Evolutionary conservation across 2,329 filamentous ascomycete genomes (phyloP), one percentile per base, ranked within the genome.

Genomic region (Teratosphaeria zuluensis): DNA sequence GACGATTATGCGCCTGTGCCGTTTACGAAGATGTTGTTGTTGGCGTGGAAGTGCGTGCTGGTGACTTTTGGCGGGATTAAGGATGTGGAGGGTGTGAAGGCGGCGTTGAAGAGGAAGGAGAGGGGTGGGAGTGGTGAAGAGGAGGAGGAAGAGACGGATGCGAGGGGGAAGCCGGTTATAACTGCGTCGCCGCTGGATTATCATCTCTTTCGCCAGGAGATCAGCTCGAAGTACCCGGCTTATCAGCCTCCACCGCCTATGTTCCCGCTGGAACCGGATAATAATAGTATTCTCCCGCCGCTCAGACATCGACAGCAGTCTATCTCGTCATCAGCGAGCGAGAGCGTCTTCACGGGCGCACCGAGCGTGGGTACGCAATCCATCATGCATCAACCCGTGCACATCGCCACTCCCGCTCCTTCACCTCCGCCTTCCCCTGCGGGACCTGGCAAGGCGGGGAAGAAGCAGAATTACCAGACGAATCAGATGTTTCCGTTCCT

Each of bases 381-480:
- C 0, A 97, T 99, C 68, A 81, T 99, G 30, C 86, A 97, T 70
- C 92, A 97, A 69, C 90, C 94, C 5, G 92, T 99, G 5, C 94
- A 99, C 72, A 99, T 99, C 66, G 94, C 94, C n/a, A 99, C 94
- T 1, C 94, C 94, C 0, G 92, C 92, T 0, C 94, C 94, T 1
- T 99, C 94, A 0, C 94, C 94, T 28, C 94, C 94, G 0, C 94
- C 94, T 0, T 96, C 92, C 1, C 94, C 94, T 9, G 87, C 87
- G 35, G 92, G 83, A 0, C 82, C 84, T 2, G 84, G 91, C 30
- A 99, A 97, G 73, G 90, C 89, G 56, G 92, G 88, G 0, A 99
- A 99, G 79, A 99, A 99, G 71, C 94, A 99, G 69, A 99, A 97
- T 66, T 99, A 99, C 68, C 94, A 99, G 73, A 99, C 94, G 0